Percentiles rank a stretch among this genome's conserved stretches.
These are phyloP conservation scores for Pyrenula aspistea DNA, from an alignment of 495 filamentous ascomycete species.

Conservation along the genomic window DNA sequence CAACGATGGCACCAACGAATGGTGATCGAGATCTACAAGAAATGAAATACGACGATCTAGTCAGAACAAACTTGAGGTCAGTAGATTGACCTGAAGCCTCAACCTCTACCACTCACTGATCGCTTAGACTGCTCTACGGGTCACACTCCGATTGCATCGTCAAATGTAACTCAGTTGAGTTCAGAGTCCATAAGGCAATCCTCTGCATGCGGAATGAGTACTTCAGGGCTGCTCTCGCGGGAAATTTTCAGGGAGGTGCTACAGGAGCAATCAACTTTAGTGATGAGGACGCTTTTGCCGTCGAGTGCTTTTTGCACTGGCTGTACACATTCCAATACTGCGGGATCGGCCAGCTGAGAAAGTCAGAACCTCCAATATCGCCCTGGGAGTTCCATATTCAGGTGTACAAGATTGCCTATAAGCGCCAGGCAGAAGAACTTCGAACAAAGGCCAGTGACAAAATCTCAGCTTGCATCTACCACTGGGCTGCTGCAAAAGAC, in stretches of 20 bases:
- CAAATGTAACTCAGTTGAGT: neutral
- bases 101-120: no score
- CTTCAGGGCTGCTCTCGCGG: neutral
- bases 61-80: no score
- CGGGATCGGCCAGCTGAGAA: neutral
- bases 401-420: neutral
- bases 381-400: neutral
- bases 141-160: neutral
- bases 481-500: neutral
- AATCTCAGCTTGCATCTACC: neutral
- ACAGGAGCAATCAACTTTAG: neutral
- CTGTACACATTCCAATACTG: neutral
- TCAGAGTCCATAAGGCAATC: neutral
- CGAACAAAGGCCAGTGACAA: neutral
- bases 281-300: neutral
- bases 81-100: no score
- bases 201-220: neutral
- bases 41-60: no score
- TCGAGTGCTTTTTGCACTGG: neutral
- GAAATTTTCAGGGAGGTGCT: neutral
- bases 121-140: neutral
- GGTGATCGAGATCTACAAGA: no score
- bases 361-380: neutral
- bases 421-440: neutral
- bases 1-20: no score